phyloP scores from a whole-genome alignment of 768 basidiomycete genomes.

The Russula abietina region DNA sequence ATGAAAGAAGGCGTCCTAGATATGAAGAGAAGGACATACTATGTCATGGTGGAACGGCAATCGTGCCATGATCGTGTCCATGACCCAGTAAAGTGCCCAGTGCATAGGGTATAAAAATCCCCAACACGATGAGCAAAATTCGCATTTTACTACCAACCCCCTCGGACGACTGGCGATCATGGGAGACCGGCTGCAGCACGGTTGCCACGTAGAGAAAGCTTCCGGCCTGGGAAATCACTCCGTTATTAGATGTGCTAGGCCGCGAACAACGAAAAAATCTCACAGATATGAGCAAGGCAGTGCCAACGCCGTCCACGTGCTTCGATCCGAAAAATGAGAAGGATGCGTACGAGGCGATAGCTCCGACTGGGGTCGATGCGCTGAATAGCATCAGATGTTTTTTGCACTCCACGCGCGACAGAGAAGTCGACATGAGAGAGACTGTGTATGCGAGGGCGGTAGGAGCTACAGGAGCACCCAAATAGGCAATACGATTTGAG shows the following conservation, averaged over 20 bases:
- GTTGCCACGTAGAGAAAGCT: conserved; percentile 95
- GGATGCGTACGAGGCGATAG: conserved; percentile 67
- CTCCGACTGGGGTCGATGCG: conserved; percentile 76
- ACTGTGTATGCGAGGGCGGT: conserved; percentile 86
- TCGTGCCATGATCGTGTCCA: conserved; percentile 8
- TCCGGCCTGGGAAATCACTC: conserved; percentile 54
- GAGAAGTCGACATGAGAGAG: conserved; percentile 70
- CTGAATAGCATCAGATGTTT: conserved; percentile 75
- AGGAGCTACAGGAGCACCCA: conserved; percentile 50
- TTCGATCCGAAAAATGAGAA: conserved; percentile 49
- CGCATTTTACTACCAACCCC: conserved; percentile 17
- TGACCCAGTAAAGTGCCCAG: conserved; percentile 21
- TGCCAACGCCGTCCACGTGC: conserved; percentile 56
- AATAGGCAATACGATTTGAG: background rate
- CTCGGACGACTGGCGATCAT: conserved; percentile 12
- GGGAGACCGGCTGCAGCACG: conserved; percentile 71
- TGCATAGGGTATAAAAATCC: conserved; percentile 19
- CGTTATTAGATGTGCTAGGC: background rate
- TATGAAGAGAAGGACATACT: background rate
- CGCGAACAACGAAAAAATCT: conserved; percentile 2
- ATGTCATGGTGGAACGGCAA: background rate
- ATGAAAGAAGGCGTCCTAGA: background rate
- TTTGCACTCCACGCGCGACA: conserved; percentile 62
- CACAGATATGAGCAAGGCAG: conserved; percentile 80
- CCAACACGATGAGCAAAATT: conserved; percentile 16